phyloP scores from a whole-genome alignment of 371 early-diverging fungal species.

The Fennellomyces sp. region DNA sequence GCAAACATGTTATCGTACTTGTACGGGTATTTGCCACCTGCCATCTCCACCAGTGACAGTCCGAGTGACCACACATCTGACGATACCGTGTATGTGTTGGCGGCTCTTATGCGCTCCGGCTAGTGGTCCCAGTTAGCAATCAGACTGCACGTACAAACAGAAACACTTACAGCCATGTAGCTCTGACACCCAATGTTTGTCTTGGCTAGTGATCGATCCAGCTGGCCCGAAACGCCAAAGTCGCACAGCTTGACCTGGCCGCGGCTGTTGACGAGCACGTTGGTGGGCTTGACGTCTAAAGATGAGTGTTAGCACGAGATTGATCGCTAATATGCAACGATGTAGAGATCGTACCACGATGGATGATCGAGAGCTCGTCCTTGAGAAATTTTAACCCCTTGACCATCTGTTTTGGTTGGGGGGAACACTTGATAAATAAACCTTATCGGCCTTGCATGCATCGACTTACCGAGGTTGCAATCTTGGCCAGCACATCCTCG shows the following conservation, averaged over 20 bases:
- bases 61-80: slow-evolving; percentile 94
- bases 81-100: slow-evolving; percentile 72
- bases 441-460: neutral
- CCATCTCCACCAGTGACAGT: slow-evolving; percentile 91
- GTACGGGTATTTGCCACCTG: slow-evolving; percentile 86
- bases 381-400: slow-evolving; percentile 87
- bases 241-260: slow-evolving; percentile 96
- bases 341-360: slow-evolving; percentile 56
- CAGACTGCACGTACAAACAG: neutral
- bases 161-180: slow-evolving; percentile 85
- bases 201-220: slow-evolving; percentile 88
- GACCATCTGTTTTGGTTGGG: slow-evolving; percentile 67
- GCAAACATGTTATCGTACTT: slow-evolving; percentile 78
- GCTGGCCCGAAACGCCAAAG: slow-evolving; percentile 88
- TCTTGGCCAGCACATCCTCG: slow-evolving; percentile 82
- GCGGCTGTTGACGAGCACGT: slow-evolving; percentile 82
- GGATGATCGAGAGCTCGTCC: slow-evolving; percentile 88
- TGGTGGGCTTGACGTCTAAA: slow-evolving; percentile 93
- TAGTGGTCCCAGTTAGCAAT: slow-evolving; percentile 24
- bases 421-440: neutral
- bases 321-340: neutral
- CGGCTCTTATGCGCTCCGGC: slow-evolving; percentile 79
- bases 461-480: slow-evolving; percentile 70
- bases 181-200: slow-evolving; percentile 94
- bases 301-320: neutral